Evolutionary conservation across 495 filamentous ascomycete species (phyloP), one percentile per base, ranked within the genome.

Genomic region (Xylaria longipes): DNA sequence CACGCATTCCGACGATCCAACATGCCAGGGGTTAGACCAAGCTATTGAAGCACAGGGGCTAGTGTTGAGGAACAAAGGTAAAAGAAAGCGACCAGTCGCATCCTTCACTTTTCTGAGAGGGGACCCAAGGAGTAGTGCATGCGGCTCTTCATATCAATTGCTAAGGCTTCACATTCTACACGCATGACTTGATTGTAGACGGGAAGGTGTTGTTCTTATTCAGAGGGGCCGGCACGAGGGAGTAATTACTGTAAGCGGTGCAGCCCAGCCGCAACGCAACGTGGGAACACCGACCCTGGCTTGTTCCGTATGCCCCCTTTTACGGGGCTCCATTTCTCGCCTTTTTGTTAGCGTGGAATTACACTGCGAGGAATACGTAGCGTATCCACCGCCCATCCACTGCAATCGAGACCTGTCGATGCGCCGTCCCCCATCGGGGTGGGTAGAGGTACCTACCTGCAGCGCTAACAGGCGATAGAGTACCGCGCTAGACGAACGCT

Each of bases 321-420:
- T 70, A 70, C 46, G 68, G 68, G 68, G 68, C 68, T 29, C 68
- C 67, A 61, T 58, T 41, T 61, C 39, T 69, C 50, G n/a, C n/a
- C n/a, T n/a, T 46, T 45, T 63, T 12, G 43, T 41, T 39, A 39
- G 60, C 35, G 57, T 22, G 33, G 57, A 60, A 60, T 60, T 37
- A 9, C 31, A n/a, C 56, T 58, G 29, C 52, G 15, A 58, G 25
- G 50, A n/a, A n/a, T n/a, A n/a, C n/a, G 20, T 22, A n/a, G 27
- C 29, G 50, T 29, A 25, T 50, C 46, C 46, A 50, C 46, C n/a
- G 22, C n/a, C 48, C 48, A 54, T 29, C 50, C 27, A 56, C 57
- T 37, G 56, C 20, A 60, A 5, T 35, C 33, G 56, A 54, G 50
- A 25, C 50, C 50, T 54, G 48, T 52, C 48, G 48, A 27, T 22